phyloP scores from a whole-genome alignment of 495 filamentous ascomycete species.

The Penicillium cosmopolitanum region DNA sequence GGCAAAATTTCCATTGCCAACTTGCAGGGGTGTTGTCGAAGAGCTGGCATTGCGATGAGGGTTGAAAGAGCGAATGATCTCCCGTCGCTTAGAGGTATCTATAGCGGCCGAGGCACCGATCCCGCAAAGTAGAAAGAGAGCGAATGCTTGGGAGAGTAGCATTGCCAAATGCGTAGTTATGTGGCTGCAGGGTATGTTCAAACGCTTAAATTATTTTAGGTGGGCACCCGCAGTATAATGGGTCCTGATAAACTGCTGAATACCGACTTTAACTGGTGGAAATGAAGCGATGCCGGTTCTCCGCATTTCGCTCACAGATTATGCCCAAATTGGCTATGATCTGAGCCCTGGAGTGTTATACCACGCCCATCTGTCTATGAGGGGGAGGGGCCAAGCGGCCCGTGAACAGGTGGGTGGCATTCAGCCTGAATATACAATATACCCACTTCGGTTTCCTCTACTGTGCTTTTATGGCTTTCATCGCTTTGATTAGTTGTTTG shows the following conservation, averaged over 20 bases:
- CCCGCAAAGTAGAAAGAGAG: not conserved
- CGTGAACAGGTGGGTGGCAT: not conserved
- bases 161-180: not conserved
- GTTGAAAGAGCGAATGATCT: conserved; percentile 16
- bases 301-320: not conserved
- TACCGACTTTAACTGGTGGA: not conserved
- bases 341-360: not conserved
- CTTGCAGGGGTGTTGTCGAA: conserved; percentile 22
- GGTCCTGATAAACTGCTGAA: not conserved
- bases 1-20: conserved; percentile 28
- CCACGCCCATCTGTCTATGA: not conserved
- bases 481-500: no score
- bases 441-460: not conserved
- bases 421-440: not conserved
- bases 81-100: conserved; percentile 51
- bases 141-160: not conserved
- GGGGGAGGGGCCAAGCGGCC: not conserved
- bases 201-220: no score
- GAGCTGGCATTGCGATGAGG: conserved; percentile 22
- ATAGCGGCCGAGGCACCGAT: not conserved
- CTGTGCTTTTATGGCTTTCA: no score
- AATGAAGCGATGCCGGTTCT: not conserved
- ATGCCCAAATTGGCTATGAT: not conserved
- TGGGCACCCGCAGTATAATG: no score
- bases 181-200: not conserved